Conservation (phyloP, 2,329 filamentous ascomycete species). For the Cladophialophora yegresii region DNA sequence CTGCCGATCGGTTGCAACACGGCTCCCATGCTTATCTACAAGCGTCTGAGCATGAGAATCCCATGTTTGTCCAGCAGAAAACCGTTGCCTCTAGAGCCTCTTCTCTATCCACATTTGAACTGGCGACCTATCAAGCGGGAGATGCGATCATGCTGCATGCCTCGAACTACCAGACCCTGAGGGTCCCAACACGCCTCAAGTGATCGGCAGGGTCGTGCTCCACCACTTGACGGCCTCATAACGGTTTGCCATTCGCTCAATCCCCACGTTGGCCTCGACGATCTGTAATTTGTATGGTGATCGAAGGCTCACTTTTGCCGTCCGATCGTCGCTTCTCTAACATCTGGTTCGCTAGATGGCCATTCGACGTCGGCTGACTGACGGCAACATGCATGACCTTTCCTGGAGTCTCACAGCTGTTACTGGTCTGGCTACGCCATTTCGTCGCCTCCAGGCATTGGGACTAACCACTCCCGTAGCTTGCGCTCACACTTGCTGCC, state of each 20-base stretch:
- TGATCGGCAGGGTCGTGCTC: conserved; percentile 32
- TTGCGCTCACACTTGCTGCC: background rate
- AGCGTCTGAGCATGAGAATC: background rate
- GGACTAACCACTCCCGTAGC: conserved; percentile 1
- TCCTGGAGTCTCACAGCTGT: conserved; percentile 13
- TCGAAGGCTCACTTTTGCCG: conserved; percentile 24
- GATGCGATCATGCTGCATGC: conserved; percentile 30
- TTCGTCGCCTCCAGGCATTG: conserved; percentile 7
- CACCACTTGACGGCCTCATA: conserved; percentile 3
- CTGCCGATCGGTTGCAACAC: conserved; percentile 5
- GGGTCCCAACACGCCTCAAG: background rate
- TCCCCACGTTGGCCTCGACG: conserved; percentile 8
- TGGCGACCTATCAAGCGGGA: conserved; percentile 14
- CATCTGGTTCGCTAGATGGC: conserved; percentile 16
- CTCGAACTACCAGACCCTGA: conserved; percentile 22
- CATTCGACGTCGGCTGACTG: conserved; percentile 14
- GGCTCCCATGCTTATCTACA: conserved; percentile 7
- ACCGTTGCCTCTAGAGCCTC: conserved; percentile 22
- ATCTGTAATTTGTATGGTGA: conserved; percentile 27
- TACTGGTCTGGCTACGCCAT: conserved; percentile 15
- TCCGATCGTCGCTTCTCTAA: conserved; percentile 22
- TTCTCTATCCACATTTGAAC: background rate
- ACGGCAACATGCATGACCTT: conserved; percentile 28
- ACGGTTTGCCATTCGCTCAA: conserved; percentile 17
- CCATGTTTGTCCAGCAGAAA: background rate